Base-by-base conservation (phyloP, 2,329 filamentous ascomycete genomes). In the Penicillium sp. region DNA sequence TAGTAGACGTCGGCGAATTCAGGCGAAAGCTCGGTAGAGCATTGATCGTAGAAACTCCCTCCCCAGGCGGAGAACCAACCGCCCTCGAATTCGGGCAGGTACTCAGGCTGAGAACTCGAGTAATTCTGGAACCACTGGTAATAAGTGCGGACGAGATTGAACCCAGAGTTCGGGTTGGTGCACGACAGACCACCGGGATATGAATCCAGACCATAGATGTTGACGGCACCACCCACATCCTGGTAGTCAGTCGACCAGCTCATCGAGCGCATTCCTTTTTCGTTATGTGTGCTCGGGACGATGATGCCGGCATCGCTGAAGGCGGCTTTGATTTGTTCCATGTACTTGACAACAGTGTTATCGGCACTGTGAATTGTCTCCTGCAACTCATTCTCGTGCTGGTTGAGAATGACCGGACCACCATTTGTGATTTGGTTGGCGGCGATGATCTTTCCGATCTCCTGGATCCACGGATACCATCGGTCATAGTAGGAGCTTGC, bases 51-150 rank as follows among this genome's bases (percentile, higher is more conserved):
- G 52, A 77, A 77, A 1, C 67, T 68, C 3, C 73, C 74, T 1
- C 73, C 75, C 77, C 77, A 79, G 13, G 75, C 70, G n/a, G 74
- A 73, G 49, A 79, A 78, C 55, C 68, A 78, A 0, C 77, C 77
- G 4, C 73, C 75, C 57, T 78, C 71, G 28, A 80, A 79, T 57
- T 79, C 78, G 5, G 77, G 72, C 1, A 80, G 58, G 49, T 72
- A 78, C 41, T 71, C 69, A 1, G 77, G 78, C 56, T 80, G 77
- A 1, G 76, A 74, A 0, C 47, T 49, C 8, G 76, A 76, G 48
- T 77, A 77, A 35, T 77, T 75, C n/a, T 72, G 69, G 54, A 81
- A 81, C 75, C 77, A 80, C 53, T 79, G 72, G 52, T 76, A 75
- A 56, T 80, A 81, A 5, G 70, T 78, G 24, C 76, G 70, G 3